Evolutionary conservation across 2,329 filamentous ascomycete genomes (phyloP), one percentile per base, ranked within the genome.

Genomic region (Basipetospora sp.): DNA sequence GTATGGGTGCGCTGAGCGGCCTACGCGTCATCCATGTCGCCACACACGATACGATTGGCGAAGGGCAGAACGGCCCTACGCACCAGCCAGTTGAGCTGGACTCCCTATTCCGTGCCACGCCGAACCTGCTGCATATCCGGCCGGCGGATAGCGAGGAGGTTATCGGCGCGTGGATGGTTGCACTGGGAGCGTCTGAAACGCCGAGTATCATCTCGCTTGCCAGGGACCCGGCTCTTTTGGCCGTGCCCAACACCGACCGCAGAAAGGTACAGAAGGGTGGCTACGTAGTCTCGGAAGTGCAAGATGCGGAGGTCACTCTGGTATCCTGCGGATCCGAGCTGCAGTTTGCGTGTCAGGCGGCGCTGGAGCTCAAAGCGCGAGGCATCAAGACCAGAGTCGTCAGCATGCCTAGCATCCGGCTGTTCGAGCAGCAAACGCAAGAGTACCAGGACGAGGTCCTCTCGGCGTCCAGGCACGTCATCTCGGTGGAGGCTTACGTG

Each of bases 41-140:
- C 54, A 96, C 88, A 50, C 88, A 96, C 74, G 88, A 96, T 74
- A 94, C 88, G 48, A 98, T 98, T 53, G 90, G 90, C 71, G 84
- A 96, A 50, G 90, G 90, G 64, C 90, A 98, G 69, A 90, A 98
- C 56, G 90, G 90, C 46, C 88, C 90, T 50, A 98, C 90, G 41
- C 90, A 98, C 69, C 90, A 98, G 74, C 90, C 90, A 60, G 94
- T 98, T 51, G 90, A 98, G 77, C 94, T 86, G 31, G 77, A 96
- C 46, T 81, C 87, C 43, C 90, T 96, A 68, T 96, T 96, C 85
- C 88, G 90, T 60, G 90, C 90, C 47, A 76, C 96, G 51, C 90
- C 90, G 57, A 98, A 98, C 80, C 83, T 81, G 72, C 94, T 96
- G 84, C 88, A 96, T 53, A 96, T 90, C 90, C 87, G 90, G 57